phyloP scores from a whole-genome alignment of 192 early-diverging fungal genomes.

The Umbelopsis sp. region DNA sequence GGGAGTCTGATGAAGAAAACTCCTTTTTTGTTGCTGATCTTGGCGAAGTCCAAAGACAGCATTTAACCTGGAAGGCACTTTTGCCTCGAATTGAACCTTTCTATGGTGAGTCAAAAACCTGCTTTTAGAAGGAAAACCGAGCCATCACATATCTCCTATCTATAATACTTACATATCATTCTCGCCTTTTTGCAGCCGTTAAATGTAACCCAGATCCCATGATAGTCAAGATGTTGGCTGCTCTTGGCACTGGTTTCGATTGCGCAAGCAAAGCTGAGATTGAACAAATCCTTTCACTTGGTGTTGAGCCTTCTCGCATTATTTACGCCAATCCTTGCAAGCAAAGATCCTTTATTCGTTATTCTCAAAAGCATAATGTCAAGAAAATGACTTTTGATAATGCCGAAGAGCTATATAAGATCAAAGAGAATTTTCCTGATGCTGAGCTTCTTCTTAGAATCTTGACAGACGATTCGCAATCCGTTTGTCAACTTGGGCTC shows the following conservation, averaged over 20 bases:
- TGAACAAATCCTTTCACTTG: constrained; percentile 72
- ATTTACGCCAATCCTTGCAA: constrained; percentile 99
- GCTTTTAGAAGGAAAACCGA: neutral
- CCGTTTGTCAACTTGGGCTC: constrained; percentile 88
- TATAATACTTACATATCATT: constrained; percentile 1
- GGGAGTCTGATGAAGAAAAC: constrained; percentile 74
- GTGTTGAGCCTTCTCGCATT: constrained; percentile 74
- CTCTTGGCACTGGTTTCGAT: constrained; percentile 92
- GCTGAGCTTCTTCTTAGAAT: constrained; percentile 94
- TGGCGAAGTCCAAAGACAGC: constrained; percentile 89
- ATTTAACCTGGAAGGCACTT: constrained; percentile 75
- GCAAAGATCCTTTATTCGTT: constrained; percentile 92
- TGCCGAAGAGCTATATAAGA: constrained; percentile 95
- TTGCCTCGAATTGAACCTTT: constrained; percentile 96
- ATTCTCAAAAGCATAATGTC: constrained; percentile 75
- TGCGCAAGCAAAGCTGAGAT: constrained; percentile 97
- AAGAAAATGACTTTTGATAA: constrained; percentile 99
- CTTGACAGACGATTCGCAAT: constrained; percentile 92
- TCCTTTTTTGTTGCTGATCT: constrained; percentile 96
- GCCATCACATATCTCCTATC: neutral
- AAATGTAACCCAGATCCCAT: constrained; percentile 96
- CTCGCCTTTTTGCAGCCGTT: constrained; percentile 67
- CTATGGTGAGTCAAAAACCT: constrained; percentile 65
- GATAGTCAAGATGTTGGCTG: constrained; percentile 80
- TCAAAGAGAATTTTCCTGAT: constrained; percentile 77